Evolutionary conservation across 352 stramenopile species (phyloP).

Genomic region (Pythium rhizo-oryzae): DNA sequence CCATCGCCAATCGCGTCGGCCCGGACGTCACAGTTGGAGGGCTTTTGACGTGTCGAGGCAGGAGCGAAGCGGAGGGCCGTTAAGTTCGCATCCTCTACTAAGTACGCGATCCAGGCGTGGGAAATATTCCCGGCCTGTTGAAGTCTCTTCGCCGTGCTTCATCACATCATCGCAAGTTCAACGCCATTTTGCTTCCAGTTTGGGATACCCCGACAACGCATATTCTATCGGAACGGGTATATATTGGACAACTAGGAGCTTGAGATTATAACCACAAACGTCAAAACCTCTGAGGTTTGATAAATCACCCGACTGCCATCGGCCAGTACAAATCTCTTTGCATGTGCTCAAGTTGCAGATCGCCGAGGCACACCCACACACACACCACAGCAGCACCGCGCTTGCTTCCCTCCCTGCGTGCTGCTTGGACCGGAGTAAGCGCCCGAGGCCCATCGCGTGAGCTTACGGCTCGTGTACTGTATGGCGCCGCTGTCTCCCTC

Average conservation of each 20-base stretch:
- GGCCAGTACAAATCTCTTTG: background rate
- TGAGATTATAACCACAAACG: too few relatives aligned
- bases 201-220: background rate
- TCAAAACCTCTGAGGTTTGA: too few relatives aligned
- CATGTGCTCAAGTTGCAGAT: background rate
- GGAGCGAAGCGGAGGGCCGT: background rate
- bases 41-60: background rate
- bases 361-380: background rate
- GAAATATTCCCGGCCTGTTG: background rate
- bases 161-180: background rate
- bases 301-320: background rate
- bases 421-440: background rate
- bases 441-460: background rate
- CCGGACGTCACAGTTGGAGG: background rate
- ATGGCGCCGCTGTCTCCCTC: background rate
- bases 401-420: background rate
- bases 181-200: background rate
- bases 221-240: too few relatives aligned
- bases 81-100: conserved; percentile 14
- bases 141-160: background rate
- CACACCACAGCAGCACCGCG: background rate
- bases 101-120: background rate
- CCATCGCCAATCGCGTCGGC: background rate
- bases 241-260: too few relatives aligned
- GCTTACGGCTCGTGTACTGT: background rate